Conservation (phyloP, 1,284 basidiomycete species). For the Jaminaea rosea region DNA sequence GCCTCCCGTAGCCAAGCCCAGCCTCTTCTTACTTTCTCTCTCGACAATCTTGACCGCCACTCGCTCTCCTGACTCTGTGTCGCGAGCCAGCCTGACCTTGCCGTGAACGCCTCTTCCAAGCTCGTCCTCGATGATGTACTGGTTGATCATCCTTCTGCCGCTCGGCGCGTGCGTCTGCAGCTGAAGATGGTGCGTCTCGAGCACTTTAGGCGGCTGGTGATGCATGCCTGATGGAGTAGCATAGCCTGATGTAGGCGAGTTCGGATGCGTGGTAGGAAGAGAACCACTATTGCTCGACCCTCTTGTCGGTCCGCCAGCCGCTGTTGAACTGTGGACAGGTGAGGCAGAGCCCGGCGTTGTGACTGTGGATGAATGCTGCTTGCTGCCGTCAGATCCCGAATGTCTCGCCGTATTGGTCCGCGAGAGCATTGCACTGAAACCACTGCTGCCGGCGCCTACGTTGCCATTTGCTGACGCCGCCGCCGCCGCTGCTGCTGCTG, state of each 20-base stretch:
- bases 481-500: background rate
- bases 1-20: conserved; percentile 17
- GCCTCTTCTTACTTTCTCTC: conserved; percentile 33
- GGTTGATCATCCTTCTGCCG: conserved; percentile 45
- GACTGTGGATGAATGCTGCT: background rate
- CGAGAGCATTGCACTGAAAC: background rate
- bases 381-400: background rate
- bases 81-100: conserved; percentile 37
- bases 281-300: background rate
- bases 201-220: conserved; percentile 10
- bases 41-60: conserved; percentile 46
- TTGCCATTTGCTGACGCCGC: background rate
- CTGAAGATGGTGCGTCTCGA: conserved; percentile 35
- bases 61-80: conserved; percentile 35
- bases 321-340: background rate
- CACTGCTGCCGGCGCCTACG: too few relatives aligned
- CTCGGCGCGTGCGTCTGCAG: conserved; percentile 35
- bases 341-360: background rate
- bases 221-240: background rate
- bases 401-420: background rate
- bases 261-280: background rate
- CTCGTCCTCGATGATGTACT: conserved; percentile 46
- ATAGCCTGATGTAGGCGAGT: conserved; percentile 2
- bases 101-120: conserved; percentile 44
- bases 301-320: background rate